Percentiles rank a stretch among this genome's conserved stretches.
Evolutionary conservation across 2,329 filamentous ascomycete genomes (phyloP).

Genomic region (Tolypocladium pustulatum): DNA sequence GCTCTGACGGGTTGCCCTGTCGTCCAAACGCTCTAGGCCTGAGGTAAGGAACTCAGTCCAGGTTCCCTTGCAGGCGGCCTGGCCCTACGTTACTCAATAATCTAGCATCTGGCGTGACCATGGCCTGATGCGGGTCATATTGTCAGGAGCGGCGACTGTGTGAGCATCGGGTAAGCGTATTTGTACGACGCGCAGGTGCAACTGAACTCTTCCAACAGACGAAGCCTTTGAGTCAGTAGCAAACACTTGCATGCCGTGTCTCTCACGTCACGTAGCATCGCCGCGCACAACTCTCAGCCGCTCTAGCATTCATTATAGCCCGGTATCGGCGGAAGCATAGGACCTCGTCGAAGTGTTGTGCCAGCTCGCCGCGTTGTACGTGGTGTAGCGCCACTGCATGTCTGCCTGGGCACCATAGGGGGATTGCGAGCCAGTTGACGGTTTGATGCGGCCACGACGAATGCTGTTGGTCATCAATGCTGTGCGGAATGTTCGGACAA

Average conservation of each 20-base stretch:
- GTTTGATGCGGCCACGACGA: neutral
- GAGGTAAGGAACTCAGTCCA: no score
- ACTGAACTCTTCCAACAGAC: neutral
- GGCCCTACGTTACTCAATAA: no score
- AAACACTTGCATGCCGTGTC: neutral
- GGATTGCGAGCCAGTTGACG: neutral
- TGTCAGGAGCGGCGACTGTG: neutral
- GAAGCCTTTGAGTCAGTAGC: neutral
- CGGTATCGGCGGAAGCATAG: slow-evolving; percentile 46
- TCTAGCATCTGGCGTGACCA: neutral
- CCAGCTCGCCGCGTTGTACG: slow-evolving; percentile 57
- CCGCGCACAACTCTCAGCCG: neutral
- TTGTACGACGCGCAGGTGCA: neutral
- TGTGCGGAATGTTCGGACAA: neutral
- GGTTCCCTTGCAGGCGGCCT: no score
- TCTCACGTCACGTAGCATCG: neutral
- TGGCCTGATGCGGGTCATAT: neutral
- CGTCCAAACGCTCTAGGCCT: no score
- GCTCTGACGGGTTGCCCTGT: no score
- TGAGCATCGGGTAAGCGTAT: neutral
- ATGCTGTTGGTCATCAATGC: neutral
- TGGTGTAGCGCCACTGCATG: slow-evolving; percentile 61
- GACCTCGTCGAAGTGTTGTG: slow-evolving; percentile 56
- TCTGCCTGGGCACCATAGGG: no score
- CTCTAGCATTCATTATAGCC: slow-evolving; percentile 3